Percentiles rank a stretch among this genome's conserved stretches.
phyloP scores from a whole-genome alignment of 495 filamentous ascomycete genomes.

The Hypoxylon lienhwacheense region DNA sequence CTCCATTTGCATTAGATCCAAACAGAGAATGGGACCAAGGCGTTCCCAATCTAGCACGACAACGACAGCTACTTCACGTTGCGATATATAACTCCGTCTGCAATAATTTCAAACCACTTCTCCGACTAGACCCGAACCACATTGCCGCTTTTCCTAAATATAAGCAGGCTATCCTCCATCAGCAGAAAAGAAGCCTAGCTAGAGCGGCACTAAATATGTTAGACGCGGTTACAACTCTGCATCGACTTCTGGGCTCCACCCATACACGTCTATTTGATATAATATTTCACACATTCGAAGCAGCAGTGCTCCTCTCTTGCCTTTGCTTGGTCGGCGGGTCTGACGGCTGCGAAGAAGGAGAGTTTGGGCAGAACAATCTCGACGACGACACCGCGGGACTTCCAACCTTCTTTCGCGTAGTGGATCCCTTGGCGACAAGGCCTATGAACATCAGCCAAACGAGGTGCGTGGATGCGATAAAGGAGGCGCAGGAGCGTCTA shows the following conservation, averaged over 20 bases:
- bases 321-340: not conserved
- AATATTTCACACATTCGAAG: slow-evolving; percentile 1
- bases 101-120: slow-evolving; percentile 3
- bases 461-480: slow-evolving; percentile 1
- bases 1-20: not conserved
- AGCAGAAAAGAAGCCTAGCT: not conserved
- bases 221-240: not conserved
- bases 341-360: not conserved
- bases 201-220: slow-evolving; percentile 1
- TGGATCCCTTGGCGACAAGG: not conserved
- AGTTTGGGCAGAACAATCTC: not conserved
- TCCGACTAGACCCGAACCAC: not conserved
- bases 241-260: not conserved
- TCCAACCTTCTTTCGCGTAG: slow-evolving; percentile 1
- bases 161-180: slow-evolving; percentile 5
- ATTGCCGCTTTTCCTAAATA: not conserved
- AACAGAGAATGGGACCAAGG: not conserved
- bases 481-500: slow-evolving; percentile 4
- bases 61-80: slow-evolving; percentile 2
- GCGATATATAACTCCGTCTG: slow-evolving; percentile 1
- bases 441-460: not conserved
- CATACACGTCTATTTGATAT: slow-evolving; percentile 1
- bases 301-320: slow-evolving; percentile 1
- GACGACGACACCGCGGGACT: not conserved
- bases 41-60: not conserved